A percentile compares a stretch with the other conserved stretches of the same genome.
phyloP scores from a whole-genome alignment of 805 yeast genomes.

The Metschnikowia aberdeeniae region DNA sequence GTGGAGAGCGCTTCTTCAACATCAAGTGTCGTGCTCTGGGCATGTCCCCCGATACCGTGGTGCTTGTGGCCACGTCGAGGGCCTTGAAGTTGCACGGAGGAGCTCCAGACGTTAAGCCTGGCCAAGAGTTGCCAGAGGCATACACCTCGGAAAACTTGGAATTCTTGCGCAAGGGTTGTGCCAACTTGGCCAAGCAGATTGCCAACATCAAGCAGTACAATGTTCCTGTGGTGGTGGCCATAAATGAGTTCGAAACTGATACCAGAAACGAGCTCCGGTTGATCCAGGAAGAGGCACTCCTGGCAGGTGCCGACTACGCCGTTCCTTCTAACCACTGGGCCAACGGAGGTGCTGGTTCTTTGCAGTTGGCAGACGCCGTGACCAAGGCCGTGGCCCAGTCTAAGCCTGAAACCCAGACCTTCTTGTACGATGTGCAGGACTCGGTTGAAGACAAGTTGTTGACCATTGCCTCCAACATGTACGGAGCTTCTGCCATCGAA shows the following conservation, averaged over 20 bases:
- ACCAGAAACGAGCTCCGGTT: conserved; percentile 74
- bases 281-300: conserved; percentile 72
- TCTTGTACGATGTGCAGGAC: conserved; percentile 66
- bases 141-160: conserved; percentile 80
- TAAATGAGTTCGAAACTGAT: conserved; percentile 83
- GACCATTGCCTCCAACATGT: conserved; percentile 81
- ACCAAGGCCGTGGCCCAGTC: conserved; percentile 54
- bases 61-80: conserved; percentile 91
- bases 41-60: conserved; percentile 81
- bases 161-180: conserved; percentile 71
- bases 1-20: conserved; percentile 95
- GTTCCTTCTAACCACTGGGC: conserved; percentile 93
- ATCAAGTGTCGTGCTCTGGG: conserved; percentile 94
- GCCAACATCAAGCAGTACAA: conserved; percentile 79
- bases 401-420: conserved; percentile 30
- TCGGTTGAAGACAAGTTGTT: conserved; percentile 77
- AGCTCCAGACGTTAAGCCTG: conserved; percentile 95
- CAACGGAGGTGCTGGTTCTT: conserved; percentile 89
- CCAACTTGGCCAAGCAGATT: conserved; percentile 88
- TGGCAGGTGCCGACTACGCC: conserved; percentile 93
- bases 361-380: conserved; percentile 79
- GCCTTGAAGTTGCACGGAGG: conserved; percentile 98
- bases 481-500: conserved; percentile 86
- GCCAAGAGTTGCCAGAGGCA: conserved; percentile 77
- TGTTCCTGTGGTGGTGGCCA: conserved; percentile 91